These are phyloP conservation scores for Pilaira anomala DNA, from an alignment of 192 early-diverging fungal genomes.

Conservation along the genomic window DNA sequence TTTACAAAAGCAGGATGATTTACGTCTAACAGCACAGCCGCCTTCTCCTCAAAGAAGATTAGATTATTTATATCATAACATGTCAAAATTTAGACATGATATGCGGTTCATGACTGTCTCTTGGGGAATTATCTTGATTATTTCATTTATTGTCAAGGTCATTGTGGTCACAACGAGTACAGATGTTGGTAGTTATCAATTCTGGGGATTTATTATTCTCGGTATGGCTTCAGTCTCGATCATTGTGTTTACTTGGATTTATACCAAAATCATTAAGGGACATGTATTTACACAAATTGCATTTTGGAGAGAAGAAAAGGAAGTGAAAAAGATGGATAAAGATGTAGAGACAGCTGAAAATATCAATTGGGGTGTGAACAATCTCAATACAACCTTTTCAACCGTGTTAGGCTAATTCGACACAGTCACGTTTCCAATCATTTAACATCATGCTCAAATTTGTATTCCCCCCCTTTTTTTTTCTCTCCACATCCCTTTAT, in stretches of 20 bases:
- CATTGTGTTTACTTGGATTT: constrained; percentile 25
- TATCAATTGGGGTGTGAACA: constrained; percentile 5
- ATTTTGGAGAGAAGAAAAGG: constrained; percentile 1
- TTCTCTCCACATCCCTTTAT: neutral
- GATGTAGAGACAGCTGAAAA: constrained; percentile 5
- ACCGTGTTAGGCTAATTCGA: neutral
- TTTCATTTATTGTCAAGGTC: constrained; percentile 33
- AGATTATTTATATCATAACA: constrained; percentile 29
- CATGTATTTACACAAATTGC: constrained; percentile 16
- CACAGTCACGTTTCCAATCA: neutral
- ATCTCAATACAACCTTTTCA: neutral
- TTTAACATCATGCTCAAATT: neutral
- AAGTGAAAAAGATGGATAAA: neutral
- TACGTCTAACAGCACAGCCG: constrained; percentile 9
- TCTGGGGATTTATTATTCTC: constrained; percentile 17
- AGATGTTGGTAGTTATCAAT: constrained; percentile 10
- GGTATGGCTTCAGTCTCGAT: constrained; percentile 9
- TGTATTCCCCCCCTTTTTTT: constrained; percentile 1
- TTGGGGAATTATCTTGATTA: constrained; percentile 29
- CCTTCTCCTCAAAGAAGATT: constrained; percentile 15
- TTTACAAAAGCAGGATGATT: constrained; percentile 13
- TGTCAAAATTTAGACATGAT: constrained; percentile 28
- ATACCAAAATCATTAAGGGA: constrained; percentile 18
- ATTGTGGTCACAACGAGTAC: constrained; percentile 23
- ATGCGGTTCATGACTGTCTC: constrained; percentile 34